A percentile compares a stretch with the other conserved stretches of the same genome.
Evolutionary conservation across 345 rosid species (phyloP).

Genomic region (Brassica cretica): DNA sequence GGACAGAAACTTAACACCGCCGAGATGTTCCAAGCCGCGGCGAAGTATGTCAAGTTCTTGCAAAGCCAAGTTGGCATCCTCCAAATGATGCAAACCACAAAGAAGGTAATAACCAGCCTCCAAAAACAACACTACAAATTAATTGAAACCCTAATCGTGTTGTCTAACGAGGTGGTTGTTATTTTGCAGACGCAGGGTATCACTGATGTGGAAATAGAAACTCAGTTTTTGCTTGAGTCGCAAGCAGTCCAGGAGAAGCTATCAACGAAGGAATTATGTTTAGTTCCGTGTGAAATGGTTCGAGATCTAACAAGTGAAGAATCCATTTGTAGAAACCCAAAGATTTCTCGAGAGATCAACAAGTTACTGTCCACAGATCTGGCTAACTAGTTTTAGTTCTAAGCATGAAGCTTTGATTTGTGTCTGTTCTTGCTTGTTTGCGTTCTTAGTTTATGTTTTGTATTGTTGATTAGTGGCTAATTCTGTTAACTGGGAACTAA

Average conservation of each 20-base stretch:
- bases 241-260: slow-evolving; percentile 49
- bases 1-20: slow-evolving; percentile 82
- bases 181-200: not conserved
- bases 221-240: slow-evolving; percentile 38
- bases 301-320: slow-evolving; percentile 21
- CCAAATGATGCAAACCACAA: slow-evolving; percentile 30
- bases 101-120: slow-evolving; percentile 8
- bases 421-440: slow-evolving; percentile 12
- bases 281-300: slow-evolving; percentile 44
- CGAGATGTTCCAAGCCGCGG: slow-evolving; percentile 83
- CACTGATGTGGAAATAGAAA: slow-evolving; percentile 14
- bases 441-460: slow-evolving; percentile 9
- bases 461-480: slow-evolving; percentile 31
- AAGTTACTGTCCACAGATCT: slow-evolving; percentile 10
- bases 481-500: slow-evolving; percentile 35
- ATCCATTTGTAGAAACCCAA: slow-evolving; percentile 25
- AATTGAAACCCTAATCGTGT: not conserved
- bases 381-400: not conserved
- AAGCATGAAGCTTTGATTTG: not conserved
- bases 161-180: not conserved
- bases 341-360: slow-evolving; percentile 21
- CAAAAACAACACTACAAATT: not conserved
- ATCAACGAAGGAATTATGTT: slow-evolving; percentile 42
- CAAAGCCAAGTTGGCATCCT: slow-evolving; percentile 66
- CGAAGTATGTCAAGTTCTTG: slow-evolving; percentile 70